phyloP scores from a whole-genome alignment of 805 yeast genomes.

The Starmera caribaea region DNA sequence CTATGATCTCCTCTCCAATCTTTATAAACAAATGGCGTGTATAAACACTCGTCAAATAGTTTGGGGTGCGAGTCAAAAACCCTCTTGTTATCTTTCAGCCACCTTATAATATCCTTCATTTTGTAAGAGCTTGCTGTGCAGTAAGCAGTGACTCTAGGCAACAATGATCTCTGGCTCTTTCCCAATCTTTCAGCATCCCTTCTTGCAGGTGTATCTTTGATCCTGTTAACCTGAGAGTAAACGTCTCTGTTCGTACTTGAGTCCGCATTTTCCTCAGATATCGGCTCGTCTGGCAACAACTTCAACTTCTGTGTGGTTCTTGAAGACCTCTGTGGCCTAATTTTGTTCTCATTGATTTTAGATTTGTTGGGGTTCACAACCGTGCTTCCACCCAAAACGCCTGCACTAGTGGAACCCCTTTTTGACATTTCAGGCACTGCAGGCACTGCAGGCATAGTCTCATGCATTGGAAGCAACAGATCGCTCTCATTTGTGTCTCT shows the following conservation, averaged over 20 bases:
- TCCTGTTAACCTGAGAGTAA: conserved; percentile 75
- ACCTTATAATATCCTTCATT: conserved; percentile 78
- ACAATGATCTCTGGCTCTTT: conserved; percentile 57
- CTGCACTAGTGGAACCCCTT: not conserved
- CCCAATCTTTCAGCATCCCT: conserved; percentile 91
- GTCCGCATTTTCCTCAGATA: conserved; percentile 15
- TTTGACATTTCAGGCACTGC: not conserved
- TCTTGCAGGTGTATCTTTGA: conserved; percentile 81
- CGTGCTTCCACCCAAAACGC: not conserved
- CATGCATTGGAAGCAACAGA: not conserved
- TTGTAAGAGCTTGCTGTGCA: conserved; percentile 91
- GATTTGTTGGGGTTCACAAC: conserved; percentile 1
- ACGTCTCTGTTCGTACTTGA: conserved; percentile 35
- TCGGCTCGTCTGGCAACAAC: conserved; percentile 53
- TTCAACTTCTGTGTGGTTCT: conserved; percentile 68
- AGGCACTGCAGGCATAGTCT: too few relatives aligned
- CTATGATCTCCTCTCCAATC: conserved; percentile 60
- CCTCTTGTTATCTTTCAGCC: conserved; percentile 73
- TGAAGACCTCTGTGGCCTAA: conserved; percentile 68
- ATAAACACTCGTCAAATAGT: conserved; percentile 87
- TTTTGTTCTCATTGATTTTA: conserved; percentile 23
- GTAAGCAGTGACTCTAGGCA: conserved; percentile 93
- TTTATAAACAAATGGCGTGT: conserved; percentile 77
- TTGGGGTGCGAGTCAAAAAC: conserved; percentile 75
- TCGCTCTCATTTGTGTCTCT: not conserved